A percentile compares a stretch with the other conserved stretches of the same genome.
phyloP scores from a whole-genome alignment of 75 land plant species.

The Pinus albicaulis region DNA sequence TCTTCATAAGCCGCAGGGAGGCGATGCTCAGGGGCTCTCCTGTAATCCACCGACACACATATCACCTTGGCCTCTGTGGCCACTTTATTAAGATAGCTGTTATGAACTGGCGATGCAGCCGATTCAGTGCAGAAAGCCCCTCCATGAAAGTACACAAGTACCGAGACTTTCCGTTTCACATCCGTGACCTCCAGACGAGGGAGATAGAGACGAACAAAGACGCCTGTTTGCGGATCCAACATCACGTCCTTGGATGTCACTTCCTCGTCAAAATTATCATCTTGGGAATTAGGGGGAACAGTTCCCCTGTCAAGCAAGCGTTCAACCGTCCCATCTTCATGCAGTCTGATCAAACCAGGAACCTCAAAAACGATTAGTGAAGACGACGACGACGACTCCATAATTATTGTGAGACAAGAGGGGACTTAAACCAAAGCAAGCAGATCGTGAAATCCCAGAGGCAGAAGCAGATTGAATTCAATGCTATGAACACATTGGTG shows the following conservation, averaged over 20 bases:
- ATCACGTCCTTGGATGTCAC: conserved; percentile 23
- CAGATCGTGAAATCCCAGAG: too few relatives aligned
- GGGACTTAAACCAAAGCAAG: too few relatives aligned
- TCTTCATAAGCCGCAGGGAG: conserved; percentile 60
- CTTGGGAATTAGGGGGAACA: too few relatives aligned
- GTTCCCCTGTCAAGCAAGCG: not conserved
- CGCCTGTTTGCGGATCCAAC: too few relatives aligned
- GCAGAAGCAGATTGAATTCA: too few relatives aligned
- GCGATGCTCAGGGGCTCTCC: conserved; percentile 48
- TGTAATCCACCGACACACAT: conserved; percentile 38
- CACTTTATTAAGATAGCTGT: conserved; percentile 28
- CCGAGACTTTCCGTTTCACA: conserved; percentile 8
- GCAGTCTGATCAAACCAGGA: too few relatives aligned
- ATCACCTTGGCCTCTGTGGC: conserved; percentile 25
- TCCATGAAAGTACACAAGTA: conserved; percentile 56
- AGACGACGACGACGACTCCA: too few relatives aligned
- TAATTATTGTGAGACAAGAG: too few relatives aligned
- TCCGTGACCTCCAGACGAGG: conserved; percentile 16
- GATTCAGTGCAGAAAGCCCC: conserved; percentile 36
- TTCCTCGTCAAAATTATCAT: too few relatives aligned
- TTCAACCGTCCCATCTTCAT: too few relatives aligned
- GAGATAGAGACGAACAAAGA: conserved; percentile 19
- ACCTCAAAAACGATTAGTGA: too few relatives aligned
- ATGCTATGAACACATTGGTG: too few relatives aligned
- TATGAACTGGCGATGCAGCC: conserved; percentile 24